Base-by-base conservation (phyloP, 2,329 filamentous ascomycete genomes). In the Monosporascus sp. region DNA sequence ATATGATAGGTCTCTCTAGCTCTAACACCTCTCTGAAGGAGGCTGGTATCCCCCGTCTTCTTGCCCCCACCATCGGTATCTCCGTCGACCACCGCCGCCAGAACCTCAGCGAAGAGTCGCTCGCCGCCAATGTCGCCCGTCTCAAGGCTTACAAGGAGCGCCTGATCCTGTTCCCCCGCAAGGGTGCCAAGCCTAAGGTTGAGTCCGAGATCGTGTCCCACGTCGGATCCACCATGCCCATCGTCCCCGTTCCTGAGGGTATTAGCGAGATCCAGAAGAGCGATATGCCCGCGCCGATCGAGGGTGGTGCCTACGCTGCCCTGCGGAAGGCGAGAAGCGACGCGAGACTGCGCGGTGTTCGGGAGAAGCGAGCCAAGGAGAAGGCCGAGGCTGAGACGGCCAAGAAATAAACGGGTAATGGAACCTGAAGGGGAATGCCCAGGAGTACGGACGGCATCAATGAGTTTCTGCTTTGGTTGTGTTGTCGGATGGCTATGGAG, bases 101-200 rank as follows among this genome's bases (percentile, higher is more conserved):
- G 81, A 99, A 97, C 85, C 88, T 96, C 72, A 94, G 88, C 72
- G 90, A 95, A 82, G 94, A 97, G 85, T 89, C 88, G 64, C 87
- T 97, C 69, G 83, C 90, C 75, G 83, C 83, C 83, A 99, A 99
- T 80, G 93, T 99, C 69, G 89, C 89, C 76, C 94, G 94, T 73
- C 90, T 99, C 73, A 92, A 97, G 85, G 90, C 90, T 75, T 99
- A 96, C 91, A 89, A 88, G 82, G 85, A 88, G 73, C 90, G 91
- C 72, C 82, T 99, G 72, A 96, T 99, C 75, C 85, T 99, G 74
- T 97, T 99, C 84, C 94, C 94, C 74, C 90, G 91, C 83, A 91
- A 90, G 79, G 85, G 85, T 74, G 92, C 92, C 79, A 86, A 94
- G 80, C 84, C 87, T 80, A 97, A 96, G 90, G 88, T 94, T 78